Percentiles rank a stretch among this genome's conserved stretches.
These are phyloP conservation scores for Pluteus cervinus DNA, from an alignment of 768 basidiomycete species.

Conservation along the genomic window DNA sequence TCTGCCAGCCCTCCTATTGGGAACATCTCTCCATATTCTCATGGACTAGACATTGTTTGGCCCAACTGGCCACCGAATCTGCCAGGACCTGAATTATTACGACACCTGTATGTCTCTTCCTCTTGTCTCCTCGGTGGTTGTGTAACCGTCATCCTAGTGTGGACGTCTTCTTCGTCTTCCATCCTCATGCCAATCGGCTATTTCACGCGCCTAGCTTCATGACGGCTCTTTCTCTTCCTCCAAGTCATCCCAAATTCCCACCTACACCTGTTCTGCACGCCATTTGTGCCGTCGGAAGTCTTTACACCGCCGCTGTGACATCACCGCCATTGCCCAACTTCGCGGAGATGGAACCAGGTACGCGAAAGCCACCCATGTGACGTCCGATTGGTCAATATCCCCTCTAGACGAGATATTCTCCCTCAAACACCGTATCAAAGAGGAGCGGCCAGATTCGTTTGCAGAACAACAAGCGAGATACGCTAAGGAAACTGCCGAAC, in stretches of 20 bases:
- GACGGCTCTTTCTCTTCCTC: slow-evolving; percentile 55
- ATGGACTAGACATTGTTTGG: slow-evolving; percentile 38
- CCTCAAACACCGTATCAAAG: slow-evolving; percentile 35
- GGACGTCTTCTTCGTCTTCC: slow-evolving; percentile 74
- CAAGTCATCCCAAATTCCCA: slow-evolving; percentile 71
- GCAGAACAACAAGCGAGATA: slow-evolving; percentile 57
- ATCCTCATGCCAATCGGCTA: slow-evolving; percentile 67
- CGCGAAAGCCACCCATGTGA: too few relatives aligned
- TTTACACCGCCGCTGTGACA: slow-evolving; percentile 66
- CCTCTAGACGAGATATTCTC: slow-evolving; percentile 49
- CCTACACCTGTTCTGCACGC: slow-evolving; percentile 68
- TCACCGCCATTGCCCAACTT: slow-evolving; percentile 49
- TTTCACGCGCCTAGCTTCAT: slow-evolving; percentile 66
- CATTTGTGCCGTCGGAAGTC: slow-evolving; percentile 76
- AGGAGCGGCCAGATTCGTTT: slow-evolving; percentile 50
- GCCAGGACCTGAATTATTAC: slow-evolving; percentile 55
- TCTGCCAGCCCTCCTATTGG: too few relatives aligned
- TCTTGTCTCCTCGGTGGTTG: slow-evolving; percentile 2
- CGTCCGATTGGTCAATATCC: too few relatives aligned
- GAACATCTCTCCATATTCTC: too few relatives aligned
- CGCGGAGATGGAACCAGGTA: slow-evolving; percentile 41
- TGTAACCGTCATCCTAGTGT: slow-evolving; percentile 34
- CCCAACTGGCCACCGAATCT: slow-evolving; percentile 58
- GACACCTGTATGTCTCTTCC: slow-evolving; percentile 50
- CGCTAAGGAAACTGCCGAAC: slow-evolving; percentile 45